A percentile compares a stretch with the other conserved stretches of the same genome.
Evolutionary conservation across 2,329 filamentous ascomycete genomes (phyloP).

Genomic region (Fusarium graminum): DNA sequence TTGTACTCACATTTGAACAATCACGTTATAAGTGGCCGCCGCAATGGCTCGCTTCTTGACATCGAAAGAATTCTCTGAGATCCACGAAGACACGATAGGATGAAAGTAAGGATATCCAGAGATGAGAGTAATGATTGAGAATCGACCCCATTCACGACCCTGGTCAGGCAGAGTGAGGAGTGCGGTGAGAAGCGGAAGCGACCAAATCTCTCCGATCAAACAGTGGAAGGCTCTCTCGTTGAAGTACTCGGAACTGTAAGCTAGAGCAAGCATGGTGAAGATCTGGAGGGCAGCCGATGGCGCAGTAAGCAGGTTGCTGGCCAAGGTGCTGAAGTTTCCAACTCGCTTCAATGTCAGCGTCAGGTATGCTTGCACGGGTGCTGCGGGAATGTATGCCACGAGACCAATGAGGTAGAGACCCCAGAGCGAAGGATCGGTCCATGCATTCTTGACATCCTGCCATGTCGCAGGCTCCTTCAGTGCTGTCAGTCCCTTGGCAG

Average conservation of each 20-base stretch:
- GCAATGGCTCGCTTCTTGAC: slow-evolving; percentile 64
- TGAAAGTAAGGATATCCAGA: slow-evolving; percentile 71
- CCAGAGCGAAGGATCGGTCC: slow-evolving; percentile 63
- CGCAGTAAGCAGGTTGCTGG: slow-evolving; percentile 73
- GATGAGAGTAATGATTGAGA: slow-evolving; percentile 64
- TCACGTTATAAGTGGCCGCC: slow-evolving; percentile 63
- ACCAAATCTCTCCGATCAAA: slow-evolving; percentile 65
- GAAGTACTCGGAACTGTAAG: slow-evolving; percentile 67
- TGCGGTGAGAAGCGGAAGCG: slow-evolving; percentile 64
- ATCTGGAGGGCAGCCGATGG: slow-evolving; percentile 69
- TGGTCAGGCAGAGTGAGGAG: slow-evolving; percentile 63
- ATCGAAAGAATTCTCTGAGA: slow-evolving; percentile 63
- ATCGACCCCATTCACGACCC: slow-evolving; percentile 65
- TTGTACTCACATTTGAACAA: slow-evolving; percentile 57
- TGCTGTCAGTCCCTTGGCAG: slow-evolving; percentile 64
- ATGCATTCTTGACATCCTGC: slow-evolving; percentile 59
- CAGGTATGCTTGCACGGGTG: slow-evolving; percentile 63
- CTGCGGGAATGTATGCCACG: slow-evolving; percentile 63
- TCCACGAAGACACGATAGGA: slow-evolving; percentile 65
- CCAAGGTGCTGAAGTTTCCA: slow-evolving; percentile 67
- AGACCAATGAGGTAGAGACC: slow-evolving; percentile 64
- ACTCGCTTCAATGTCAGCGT: slow-evolving; percentile 69
- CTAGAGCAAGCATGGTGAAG: slow-evolving; percentile 66
- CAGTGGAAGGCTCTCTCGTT: slow-evolving; percentile 68
- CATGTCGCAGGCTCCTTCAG: slow-evolving; percentile 59